Conservation (phyloP, 306 rosid genomes). For the Trifolium repens region DNA sequence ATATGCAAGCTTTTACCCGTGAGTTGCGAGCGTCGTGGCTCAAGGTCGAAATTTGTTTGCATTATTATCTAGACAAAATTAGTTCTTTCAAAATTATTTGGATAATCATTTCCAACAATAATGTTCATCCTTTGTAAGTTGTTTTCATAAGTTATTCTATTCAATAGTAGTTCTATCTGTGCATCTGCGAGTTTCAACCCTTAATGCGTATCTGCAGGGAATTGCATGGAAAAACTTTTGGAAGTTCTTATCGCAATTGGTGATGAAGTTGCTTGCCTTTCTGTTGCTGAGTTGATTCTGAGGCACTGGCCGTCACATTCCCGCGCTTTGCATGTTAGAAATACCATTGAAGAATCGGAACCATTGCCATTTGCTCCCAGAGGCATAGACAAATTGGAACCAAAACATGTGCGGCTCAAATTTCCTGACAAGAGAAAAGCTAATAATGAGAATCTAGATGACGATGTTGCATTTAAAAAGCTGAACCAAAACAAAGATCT, state of each 20-base stretch:
- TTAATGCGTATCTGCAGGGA: conserved; percentile 64
- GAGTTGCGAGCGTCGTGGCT: neutral
- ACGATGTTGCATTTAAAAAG: conserved; percentile 66
- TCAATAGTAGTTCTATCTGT: conserved; percentile 25
- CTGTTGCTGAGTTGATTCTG: conserved; percentile 88
- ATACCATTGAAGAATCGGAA: conserved; percentile 80
- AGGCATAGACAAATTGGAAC: conserved; percentile 96
- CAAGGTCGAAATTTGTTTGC: neutral
- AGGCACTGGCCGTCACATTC: conserved; percentile 99
- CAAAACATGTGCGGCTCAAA: conserved; percentile 85
- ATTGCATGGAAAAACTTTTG: conserved; percentile 98
- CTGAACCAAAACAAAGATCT: conserved; percentile 74
- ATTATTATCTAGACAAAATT: conserved; percentile 21
- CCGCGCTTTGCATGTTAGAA: conserved; percentile 86
- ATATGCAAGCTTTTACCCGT: neutral
- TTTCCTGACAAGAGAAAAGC: conserved; percentile 86
- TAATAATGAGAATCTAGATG: conserved; percentile 57
- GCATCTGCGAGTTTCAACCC: neutral
- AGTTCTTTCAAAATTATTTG: conserved; percentile 26
- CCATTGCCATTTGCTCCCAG: conserved; percentile 85
- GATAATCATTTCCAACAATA: conserved; percentile 33
- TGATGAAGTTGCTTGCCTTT: conserved; percentile 96
- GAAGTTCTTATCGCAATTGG: conserved; percentile 98
- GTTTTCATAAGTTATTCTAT: conserved; percentile 18
- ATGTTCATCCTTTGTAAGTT: conserved; percentile 19